Evolutionary conservation across 2,329 filamentous ascomycete genomes (phyloP).

Genomic region (Teratosphaeria epicoccoides): DNA sequence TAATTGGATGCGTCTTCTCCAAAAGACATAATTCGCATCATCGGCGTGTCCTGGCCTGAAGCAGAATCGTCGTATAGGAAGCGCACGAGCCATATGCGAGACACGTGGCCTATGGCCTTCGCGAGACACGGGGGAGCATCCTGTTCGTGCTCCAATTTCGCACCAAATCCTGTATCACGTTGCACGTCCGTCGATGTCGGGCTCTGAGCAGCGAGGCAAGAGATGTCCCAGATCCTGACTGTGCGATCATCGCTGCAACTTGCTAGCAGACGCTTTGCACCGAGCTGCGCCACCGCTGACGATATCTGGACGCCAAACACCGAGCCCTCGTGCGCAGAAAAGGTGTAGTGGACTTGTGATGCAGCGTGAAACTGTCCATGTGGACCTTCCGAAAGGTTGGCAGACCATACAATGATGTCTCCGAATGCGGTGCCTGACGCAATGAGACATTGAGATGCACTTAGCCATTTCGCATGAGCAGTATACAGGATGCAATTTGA

Average conservation of each 20-base stretch:
- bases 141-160: constrained; percentile 22
- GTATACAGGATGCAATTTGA: constrained; percentile 82
- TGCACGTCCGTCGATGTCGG: constrained; percentile 14
- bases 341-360: constrained; percentile 43
- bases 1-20: constrained; percentile 76
- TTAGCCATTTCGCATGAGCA: constrained; percentile 59
- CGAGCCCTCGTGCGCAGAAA: constrained; percentile 73
- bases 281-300: constrained; percentile 26
- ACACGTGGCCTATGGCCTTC: constrained; percentile 72
- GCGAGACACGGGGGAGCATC: constrained; percentile 44
- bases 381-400: constrained; percentile 24
- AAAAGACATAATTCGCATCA: constrained; percentile 53
- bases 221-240: constrained; percentile 77
- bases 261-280: constrained; percentile 53
- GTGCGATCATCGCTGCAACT: constrained; percentile 95
- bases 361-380: constrained; percentile 10
- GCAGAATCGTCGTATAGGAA: constrained; percentile 35
- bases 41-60: neutral
- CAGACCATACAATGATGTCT: constrained; percentile 85
- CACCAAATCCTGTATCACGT: constrained; percentile 37
- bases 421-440: constrained; percentile 90
- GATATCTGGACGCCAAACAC: constrained; percentile 86
- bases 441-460: constrained; percentile 53
- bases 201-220: constrained; percentile 33
- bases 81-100: constrained; percentile 78